Base-by-base conservation (phyloP, 768 basidiomycete genomes). In the Lentinula guzmanii region DNA sequence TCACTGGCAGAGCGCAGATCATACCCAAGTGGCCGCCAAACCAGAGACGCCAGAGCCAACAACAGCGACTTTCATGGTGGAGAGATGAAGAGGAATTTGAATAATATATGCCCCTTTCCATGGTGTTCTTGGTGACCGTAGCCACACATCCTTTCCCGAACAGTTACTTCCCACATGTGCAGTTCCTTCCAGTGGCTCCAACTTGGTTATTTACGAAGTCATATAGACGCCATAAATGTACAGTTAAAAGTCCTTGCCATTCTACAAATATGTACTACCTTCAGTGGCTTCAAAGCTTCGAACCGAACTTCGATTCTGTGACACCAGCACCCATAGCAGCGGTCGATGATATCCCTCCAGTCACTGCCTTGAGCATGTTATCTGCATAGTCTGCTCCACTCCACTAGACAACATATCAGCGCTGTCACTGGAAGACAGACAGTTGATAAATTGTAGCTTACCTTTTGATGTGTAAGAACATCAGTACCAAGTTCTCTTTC, bases 311-410 rank as follows among this genome's bases (percentile, higher is more conserved):
- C 41, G 86, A 75, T 76, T 97, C 95, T 0, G 95, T 97, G 34
- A 96, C 94, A 60, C 96, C 96, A 67, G 87, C 86, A 54, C 96
- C 97, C 96, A 98, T 98, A n/a, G 97, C 96, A n/a, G 95, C 85
- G 10, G 96, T 98, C 52, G 93, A 95, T 41, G 93, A 96, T 63
- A 99, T 84, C 62, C 97, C 97, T 28, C 97, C 97, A 39, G 97
- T 99, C 60, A 98, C 93, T 8, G 96, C 95, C 84, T 93, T 95
- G 75, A 97, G 83, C 58, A 96, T 74, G 65, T 85, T 87, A 73
- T 97, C 95, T 39, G 91, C 90, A 67, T 93, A 95, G 73, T 96
- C 94, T 4, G 90, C 95, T 37, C 95, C 95, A 65, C 90, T 93
- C 95, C 95, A 97, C 92, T 95, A 66, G 28, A 59, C 13, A 18